Percentiles rank a stretch among this genome's conserved stretches.
phyloP scores from a whole-genome alignment of 163 green algal genomes.

The Volvox carteri region DNA sequence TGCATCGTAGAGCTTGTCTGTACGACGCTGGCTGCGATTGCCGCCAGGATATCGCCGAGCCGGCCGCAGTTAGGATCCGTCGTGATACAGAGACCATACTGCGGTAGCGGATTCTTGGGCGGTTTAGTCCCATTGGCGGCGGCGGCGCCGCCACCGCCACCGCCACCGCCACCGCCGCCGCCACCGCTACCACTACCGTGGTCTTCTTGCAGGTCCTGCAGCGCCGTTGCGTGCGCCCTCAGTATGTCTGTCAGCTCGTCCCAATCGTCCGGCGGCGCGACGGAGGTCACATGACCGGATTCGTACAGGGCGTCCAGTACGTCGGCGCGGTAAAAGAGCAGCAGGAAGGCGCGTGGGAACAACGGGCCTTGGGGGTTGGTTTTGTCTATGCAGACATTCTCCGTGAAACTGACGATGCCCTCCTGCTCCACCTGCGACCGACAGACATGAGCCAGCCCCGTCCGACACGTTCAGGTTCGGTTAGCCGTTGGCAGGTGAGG shows the following conservation, averaged over 20 bases:
- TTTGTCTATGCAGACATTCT: neutral
- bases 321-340: constrained; percentile 32
- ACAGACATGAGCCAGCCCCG: no score
- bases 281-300: neutral
- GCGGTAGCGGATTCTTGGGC: neutral
- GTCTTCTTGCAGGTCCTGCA: neutral
- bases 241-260: neutral
- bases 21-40: constrained; percentile 26
- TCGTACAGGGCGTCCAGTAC: neutral
- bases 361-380: neutral
- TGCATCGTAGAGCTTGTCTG: neutral
- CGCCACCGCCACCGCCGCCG: neutral
- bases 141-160: neutral
- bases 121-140: no score
- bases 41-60: neutral
- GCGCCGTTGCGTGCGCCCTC: neutral
- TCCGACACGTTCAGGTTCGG: no score
- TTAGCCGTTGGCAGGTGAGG: no score
- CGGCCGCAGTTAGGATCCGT: constrained; percentile 13
- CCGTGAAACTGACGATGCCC: neutral
- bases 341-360: constrained; percentile 11
- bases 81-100: constrained; percentile 41
- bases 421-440: constrained; percentile 18
- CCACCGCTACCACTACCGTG: no score
- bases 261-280: neutral